Evolutionary conservation across 345 rosid genomes (phyloP), one percentile per base, ranked within the genome.

Genomic region (Physaria fendleri): DNA sequence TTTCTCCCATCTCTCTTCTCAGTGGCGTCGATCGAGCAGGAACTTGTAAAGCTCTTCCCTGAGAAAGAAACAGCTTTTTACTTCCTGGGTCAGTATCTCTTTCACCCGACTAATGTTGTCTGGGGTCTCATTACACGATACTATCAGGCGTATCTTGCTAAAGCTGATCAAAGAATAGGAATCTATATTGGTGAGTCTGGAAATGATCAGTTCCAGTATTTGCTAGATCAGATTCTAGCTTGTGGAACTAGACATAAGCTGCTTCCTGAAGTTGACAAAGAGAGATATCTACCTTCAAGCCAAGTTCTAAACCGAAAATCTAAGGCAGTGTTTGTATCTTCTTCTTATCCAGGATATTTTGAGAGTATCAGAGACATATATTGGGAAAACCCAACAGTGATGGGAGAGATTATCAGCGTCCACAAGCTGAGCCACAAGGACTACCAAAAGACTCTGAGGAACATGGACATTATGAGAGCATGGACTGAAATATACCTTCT

Each of bases 401-500:
- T 29, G 3, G 64, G 68, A 11, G 78, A 73, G 30, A 55, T 65
- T 23, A 32, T 70, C 34, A 67, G 51, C 5, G 50, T 77, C 23
- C 66, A 73, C 56, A 70, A 62, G 51, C 71, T 61, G 13, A 73
- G 78, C 47, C 62, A 53, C 40, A 73, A 62, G 33, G 53, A 22
- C 25, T 23, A 56, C 33, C 76, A 73, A 44, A 52, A 62, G 15
- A 8, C 8, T 2, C 46, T 20, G 24, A 65, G 59, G 28, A 55
- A 65, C 24, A 22, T 62, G 50, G 73, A 75, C 50, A 52, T 42
- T 37, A 45, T 11, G 65, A 71, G 66, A 54, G 76, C 64, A 1
- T 66, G 69, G 73, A 17, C 71, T 20, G 79, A 75, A 34, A 75
- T 62, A 35, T 66, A 75, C 65, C 76, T 75, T 20, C 64, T 71